Evolutionary conservation across 257 asterid genomes (phyloP), one percentile per base, ranked within the genome.

Genomic region (Solanum tarijense): DNA sequence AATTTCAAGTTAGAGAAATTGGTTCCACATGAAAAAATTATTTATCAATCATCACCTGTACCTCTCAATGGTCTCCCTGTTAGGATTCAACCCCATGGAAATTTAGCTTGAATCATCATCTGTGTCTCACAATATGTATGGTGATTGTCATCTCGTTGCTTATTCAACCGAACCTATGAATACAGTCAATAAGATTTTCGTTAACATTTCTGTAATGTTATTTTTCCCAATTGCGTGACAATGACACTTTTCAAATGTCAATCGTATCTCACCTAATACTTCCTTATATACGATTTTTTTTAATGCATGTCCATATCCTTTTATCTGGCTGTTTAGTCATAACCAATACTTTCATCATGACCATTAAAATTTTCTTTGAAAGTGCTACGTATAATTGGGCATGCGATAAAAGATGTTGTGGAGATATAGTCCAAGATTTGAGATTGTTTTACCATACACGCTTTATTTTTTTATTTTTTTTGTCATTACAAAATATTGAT

Each of bases 31-130:
- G 92, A 91, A 75, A 88, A 89, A 46, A 87, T 86, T 2, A 83
- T 83, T 2, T 87, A 66, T n/a, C 87, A 89, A 66, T 87, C 92
- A 5, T 60, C 89, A 29, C 91, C 91, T 25, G 87, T 88, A 36
- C 91, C 91, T n/a, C 85, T 39, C 4, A 83, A 89, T 27, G 92
- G 89, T 8, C 86, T 91, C 23, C 92, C 91, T 5, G 84, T 91
- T 84, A 89, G 87, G 69, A 90, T 91, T 76, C 78, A 85, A 27
- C 88, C 83, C 62, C 87, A 85, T 55, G 29, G 66, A 60, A 58
- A 31, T 46, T 52, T 2, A 18, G 10, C 65, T 18, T 55, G 4
- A 55, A 55, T 55, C n/a, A 55, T 55, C n/a, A 55, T 18, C 18
- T 55, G n/a, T 18, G n/a, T 18, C 10, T 55, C 65, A 52, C 21